Evolutionary conservation across 2,329 filamentous ascomycete genomes (phyloP).

Genomic region (Diaporthe longicolla): DNA sequence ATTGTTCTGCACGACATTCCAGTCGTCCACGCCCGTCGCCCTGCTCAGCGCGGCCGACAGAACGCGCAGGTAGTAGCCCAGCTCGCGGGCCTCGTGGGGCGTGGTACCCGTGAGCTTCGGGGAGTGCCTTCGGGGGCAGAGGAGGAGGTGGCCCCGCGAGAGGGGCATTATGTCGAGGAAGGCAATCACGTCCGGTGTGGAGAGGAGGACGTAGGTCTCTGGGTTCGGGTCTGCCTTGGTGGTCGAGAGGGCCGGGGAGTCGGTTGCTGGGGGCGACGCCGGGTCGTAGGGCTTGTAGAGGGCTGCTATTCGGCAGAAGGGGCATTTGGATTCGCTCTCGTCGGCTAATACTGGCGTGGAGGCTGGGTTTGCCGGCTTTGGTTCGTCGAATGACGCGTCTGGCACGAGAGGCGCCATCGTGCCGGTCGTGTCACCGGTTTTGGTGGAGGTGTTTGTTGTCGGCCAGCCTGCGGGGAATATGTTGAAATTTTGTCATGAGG

Average conservation of each 20-base stretch:
- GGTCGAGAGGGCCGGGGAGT: slow-evolving; percentile 52
- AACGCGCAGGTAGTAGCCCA: slow-evolving; percentile 78
- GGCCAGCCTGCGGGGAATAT: background rate
- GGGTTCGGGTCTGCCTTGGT: slow-evolving; percentile 56
- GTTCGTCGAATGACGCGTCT: slow-evolving; percentile 35
- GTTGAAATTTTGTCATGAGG: background rate
- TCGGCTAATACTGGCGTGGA: slow-evolving; percentile 15
- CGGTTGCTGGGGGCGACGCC: slow-evolving; percentile 56
- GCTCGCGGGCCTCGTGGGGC: slow-evolving; percentile 73
- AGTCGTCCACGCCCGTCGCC: slow-evolving; percentile 82
- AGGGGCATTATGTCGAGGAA: slow-evolving; percentile 96
- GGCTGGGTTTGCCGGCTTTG: slow-evolving; percentile 30
- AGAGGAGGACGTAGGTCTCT: slow-evolving; percentile 77
- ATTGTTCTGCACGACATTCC: slow-evolving; percentile 98
- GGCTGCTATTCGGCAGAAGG: slow-evolving; percentile 73
- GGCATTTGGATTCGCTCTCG: slow-evolving; percentile 58
- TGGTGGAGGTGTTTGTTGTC: background rate
- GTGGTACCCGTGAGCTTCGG: slow-evolving; percentile 82
- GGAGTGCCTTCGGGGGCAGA: slow-evolving; percentile 83
- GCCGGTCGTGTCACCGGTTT: background rate
- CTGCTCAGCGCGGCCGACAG: slow-evolving; percentile 79
- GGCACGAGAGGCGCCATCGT: slow-evolving; percentile 40
- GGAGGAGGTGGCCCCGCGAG: slow-evolving; percentile 83
- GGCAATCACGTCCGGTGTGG: slow-evolving; percentile 82
- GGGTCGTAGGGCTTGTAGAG: slow-evolving; percentile 65